phyloP scores from a whole-genome alignment of 441 rosid species.

The Flueggea neowawraea region DNA sequence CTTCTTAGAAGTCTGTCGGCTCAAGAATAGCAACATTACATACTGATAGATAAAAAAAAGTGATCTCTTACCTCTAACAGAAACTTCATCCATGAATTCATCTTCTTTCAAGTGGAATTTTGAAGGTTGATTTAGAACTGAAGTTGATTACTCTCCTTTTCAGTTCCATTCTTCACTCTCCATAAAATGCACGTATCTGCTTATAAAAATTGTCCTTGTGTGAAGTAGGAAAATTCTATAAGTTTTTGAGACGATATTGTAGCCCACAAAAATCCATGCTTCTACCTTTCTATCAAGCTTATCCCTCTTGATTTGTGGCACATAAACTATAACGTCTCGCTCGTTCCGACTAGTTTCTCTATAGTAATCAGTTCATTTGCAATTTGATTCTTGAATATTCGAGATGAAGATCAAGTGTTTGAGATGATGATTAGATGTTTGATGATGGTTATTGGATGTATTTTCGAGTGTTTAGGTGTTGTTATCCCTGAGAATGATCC shows the following conservation, averaged over 20 bases:
- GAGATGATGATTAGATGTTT: too few relatives aligned
- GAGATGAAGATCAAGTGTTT: too few relatives aligned
- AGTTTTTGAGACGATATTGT: neutral
- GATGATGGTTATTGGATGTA: too few relatives aligned
- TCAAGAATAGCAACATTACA: neutral
- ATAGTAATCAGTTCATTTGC: neutral
- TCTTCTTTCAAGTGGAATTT: too few relatives aligned
- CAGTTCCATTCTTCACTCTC: neutral
- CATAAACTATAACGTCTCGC: too few relatives aligned
- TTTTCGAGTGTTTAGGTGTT: too few relatives aligned
- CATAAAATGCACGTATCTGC: neutral
- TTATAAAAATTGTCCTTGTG: neutral
- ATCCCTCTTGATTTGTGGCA: too few relatives aligned
- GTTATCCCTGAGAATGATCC: too few relatives aligned
- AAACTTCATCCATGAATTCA: neutral
- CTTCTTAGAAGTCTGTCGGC: neutral
- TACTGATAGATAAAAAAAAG: neutral
- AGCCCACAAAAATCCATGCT: constrained; percentile 1
- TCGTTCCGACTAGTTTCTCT: constrained; percentile 5
- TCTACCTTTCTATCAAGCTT: too few relatives aligned
- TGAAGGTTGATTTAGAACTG: neutral
- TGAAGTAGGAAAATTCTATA: constrained; percentile 1
- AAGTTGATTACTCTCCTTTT: neutral
- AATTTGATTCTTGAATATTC: too few relatives aligned
- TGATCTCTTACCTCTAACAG: neutral